These are phyloP conservation scores for Blepharisma stoltei DNA, from an alignment of 73 alveolate genomes.

Conservation along the genomic window DNA sequence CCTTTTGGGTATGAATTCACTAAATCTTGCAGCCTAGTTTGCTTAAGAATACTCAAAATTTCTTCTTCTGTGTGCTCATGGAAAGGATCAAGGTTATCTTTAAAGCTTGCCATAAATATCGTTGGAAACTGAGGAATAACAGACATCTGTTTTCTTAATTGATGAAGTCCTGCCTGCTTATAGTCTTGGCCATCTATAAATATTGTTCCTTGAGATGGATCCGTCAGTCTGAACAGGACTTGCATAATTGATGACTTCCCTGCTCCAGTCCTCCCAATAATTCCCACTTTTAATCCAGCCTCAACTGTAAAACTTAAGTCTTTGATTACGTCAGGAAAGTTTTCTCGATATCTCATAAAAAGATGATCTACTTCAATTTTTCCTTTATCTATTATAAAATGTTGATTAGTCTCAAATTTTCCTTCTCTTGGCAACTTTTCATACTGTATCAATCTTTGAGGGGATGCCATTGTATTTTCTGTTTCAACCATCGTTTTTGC, in stretches of 20 bases:
- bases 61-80: slow-evolving; percentile 55
- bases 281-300: slow-evolving; percentile 60
- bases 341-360: slow-evolving; percentile 39
- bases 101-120: slow-evolving; percentile 62
- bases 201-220: slow-evolving; percentile 44
- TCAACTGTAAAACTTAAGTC: slow-evolving; percentile 26
- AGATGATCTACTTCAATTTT: slow-evolving; percentile 33
- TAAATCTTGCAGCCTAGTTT: slow-evolving; percentile 40
- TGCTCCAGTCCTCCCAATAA: slow-evolving; percentile 89
- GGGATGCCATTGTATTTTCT: neutral
- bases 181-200: slow-evolving; percentile 64
- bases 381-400: slow-evolving; percentile 26
- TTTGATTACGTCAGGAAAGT: slow-evolving; percentile 33
- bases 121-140: slow-evolving; percentile 76
- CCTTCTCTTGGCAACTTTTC: neutral
- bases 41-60: slow-evolving; percentile 48
- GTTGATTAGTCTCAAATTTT: neutral
- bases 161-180: slow-evolving; percentile 54
- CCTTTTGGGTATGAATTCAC: slow-evolving; percentile 34
- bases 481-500: neutral
- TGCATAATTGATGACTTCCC: slow-evolving; percentile 79
- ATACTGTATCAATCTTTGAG: slow-evolving; percentile 7
- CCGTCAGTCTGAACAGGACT: slow-evolving; percentile 69
- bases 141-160: slow-evolving; percentile 65
- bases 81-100: slow-evolving; percentile 85